Evolutionary conservation across 345 rosid genomes (phyloP).

Genomic region (Brassica incana): DNA sequence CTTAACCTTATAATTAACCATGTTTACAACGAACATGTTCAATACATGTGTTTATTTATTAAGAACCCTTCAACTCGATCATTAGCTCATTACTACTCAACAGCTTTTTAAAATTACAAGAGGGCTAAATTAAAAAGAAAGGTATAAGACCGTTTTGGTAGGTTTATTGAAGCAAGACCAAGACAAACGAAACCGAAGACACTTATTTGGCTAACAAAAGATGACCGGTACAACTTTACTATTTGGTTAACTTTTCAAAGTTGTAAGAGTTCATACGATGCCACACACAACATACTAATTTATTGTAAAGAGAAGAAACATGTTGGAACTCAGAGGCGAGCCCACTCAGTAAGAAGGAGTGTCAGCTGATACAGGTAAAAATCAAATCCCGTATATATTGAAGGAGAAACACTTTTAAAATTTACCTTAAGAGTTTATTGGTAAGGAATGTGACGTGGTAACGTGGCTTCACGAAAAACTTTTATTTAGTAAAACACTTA

Average conservation of each 20-base stretch:
- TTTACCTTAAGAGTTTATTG: no score
- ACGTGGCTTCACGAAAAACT: no score
- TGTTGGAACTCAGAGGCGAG: not conserved
- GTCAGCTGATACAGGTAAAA: no score
- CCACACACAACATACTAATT: not conserved
- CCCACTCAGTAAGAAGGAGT: no score
- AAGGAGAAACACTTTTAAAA: no score
- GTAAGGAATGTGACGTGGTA: no score
- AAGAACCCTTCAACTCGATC: not conserved
- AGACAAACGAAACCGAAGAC: not conserved
- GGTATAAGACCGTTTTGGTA: not conserved
- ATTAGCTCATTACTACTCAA: not conserved
- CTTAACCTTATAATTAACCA: not conserved
- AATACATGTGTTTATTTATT: not conserved
- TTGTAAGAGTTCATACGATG: not conserved
- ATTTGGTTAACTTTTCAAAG: not conserved
- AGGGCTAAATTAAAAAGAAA: not conserved
- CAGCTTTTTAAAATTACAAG: not conserved
- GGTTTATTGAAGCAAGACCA: not conserved
- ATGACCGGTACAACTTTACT: not conserved
- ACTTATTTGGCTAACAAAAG: not conserved
- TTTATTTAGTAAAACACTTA: no score
- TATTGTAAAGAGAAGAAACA: not conserved
- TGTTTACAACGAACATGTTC: not conserved
- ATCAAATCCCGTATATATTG: no score